phyloP scores from a whole-genome alignment of 2,329 filamentous ascomycete species.

The Aspergillus alliaceus region DNA sequence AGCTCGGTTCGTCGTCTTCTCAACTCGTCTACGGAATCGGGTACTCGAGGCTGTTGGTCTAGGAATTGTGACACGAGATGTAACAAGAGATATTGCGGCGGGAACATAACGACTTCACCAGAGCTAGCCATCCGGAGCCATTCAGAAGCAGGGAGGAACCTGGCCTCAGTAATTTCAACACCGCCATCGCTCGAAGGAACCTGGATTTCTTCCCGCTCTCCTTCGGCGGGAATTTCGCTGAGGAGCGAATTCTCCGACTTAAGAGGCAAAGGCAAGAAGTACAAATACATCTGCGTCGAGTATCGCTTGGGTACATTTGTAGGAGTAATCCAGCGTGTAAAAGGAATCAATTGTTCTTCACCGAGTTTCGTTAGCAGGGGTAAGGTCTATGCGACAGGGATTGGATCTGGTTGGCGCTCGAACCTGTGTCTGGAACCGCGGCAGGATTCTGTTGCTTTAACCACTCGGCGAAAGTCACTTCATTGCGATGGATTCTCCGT shows the following conservation, averaged over 20 bases:
- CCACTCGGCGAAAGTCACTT: conserved; percentile 68
- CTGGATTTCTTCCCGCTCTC: conserved; percentile 60
- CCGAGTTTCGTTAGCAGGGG: background rate
- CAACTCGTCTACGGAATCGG: conserved; percentile 27
- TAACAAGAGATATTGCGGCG: conserved; percentile 73
- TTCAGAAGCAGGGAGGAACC: conserved; percentile 67
- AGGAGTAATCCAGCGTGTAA: conserved; percentile 91
- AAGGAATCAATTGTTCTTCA: conserved; percentile 68
- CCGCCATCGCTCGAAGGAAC: conserved; percentile 71
- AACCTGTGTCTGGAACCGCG: conserved; percentile 59
- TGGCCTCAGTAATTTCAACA: conserved; percentile 70
- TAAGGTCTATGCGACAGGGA: background rate
- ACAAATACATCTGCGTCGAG: conserved; percentile 95
- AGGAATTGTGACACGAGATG: conserved; percentile 53
- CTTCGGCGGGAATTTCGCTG: conserved; percentile 36
- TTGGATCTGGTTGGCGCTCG: background rate
- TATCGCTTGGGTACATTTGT: conserved; percentile 70
- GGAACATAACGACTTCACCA: conserved; percentile 79
- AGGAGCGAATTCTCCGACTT: conserved; percentile 31
- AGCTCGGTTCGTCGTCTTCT: conserved; percentile 45
- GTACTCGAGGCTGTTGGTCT: conserved; percentile 33
- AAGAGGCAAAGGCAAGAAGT: conserved; percentile 70
- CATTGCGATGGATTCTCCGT: conserved; percentile 65
- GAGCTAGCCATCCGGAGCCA: conserved; percentile 67
- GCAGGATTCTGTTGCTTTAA: conserved; percentile 41